Conservation (phyloP, 306 rosid species). For the Medicago ruthenica region DNA sequence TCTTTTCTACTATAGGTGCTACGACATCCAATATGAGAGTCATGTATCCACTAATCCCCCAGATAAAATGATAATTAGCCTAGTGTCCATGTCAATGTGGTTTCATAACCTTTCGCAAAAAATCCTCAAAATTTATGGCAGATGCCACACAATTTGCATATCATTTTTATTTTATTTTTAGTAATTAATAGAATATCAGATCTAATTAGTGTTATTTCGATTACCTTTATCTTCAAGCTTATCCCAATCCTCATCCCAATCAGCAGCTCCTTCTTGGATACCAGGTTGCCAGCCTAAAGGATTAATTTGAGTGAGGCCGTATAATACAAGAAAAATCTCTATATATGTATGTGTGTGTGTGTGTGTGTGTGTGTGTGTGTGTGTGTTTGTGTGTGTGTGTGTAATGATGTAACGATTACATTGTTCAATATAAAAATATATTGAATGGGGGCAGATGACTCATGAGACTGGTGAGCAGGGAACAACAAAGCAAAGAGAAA, state of each 20-base stretch:
- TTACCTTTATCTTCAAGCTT: constrained; percentile 95
- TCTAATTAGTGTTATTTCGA: constrained; percentile 30
- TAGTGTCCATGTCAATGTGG: neutral
- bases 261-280: constrained; percentile 88
- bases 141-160: constrained; percentile 11
- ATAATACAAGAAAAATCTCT: constrained; percentile 24
- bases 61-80: constrained; percentile 32
- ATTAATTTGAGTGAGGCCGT: constrained; percentile 37
- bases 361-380: too few relatives aligned
- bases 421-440: constrained; percentile 22
- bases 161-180: constrained; percentile 1
- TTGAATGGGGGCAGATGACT: constrained; percentile 11
- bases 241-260: constrained; percentile 99
- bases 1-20: too few relatives aligned
- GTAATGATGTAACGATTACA: constrained; percentile 22
- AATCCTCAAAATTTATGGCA: constrained; percentile 18
- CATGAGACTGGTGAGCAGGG: constrained; percentile 20
- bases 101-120: constrained; percentile 30
- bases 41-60: constrained; percentile 23
- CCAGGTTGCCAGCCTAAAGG: constrained; percentile 91
- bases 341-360: neutral
- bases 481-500: constrained; percentile 30
- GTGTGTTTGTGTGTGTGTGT: neutral
- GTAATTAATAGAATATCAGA: constrained; percentile 36
- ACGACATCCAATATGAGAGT: neutral